Base-by-base conservation (phyloP, 1,284 basidiomycete genomes). In the Ceratobasidium sp. region DNA sequence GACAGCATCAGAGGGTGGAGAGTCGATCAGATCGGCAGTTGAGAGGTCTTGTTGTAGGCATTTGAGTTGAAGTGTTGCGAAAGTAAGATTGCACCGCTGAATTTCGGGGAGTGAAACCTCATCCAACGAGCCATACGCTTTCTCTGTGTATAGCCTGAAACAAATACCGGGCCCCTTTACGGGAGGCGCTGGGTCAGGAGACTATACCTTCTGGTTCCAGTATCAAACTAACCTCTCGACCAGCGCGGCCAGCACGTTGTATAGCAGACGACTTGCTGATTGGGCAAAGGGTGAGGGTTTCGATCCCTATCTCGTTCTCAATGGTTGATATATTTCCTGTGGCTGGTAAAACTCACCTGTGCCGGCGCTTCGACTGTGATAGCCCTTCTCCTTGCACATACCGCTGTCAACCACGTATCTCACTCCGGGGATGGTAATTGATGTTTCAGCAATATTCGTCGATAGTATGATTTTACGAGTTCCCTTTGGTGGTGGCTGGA, bases 391-490 rank as follows among this genome's bases (percentile, higher is more conserved):
- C 78, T 99, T 99, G 75, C 90, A 93, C 77, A 95, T 90, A 0
- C 95, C 95, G 0, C 91, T 89, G 78, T 99, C 96, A 56, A 99
- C 89, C 6, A 99, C 96, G 76, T 93, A 98, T 69, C 87, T 89
- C 66, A 99, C 89, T 1, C 95, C 95, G 3, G 95, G 94, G 74
- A 99, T 97, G 2, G 96, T 99, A 77, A 99, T 92, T 23, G 91
- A 94, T 0, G 97, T 99, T 78, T 99, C 96, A n/a, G 96, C 95
- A 60, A 98, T 94, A 77, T 97, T 98, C 14, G 95, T 98, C 0
- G 94, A 90, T 29, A 99, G 82, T 69, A 98, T 93, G 75, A 95
- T 90, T 77, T 97, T 95, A 54, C 96, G 87, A 1, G 85, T 87
- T 58, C 87, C 83, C 0, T 84, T 76, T 1, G 92, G 87, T 1